Evolutionary conservation across 169 alveolate genomes (phyloP), one percentile per base, ranked within the genome.

Genomic region (Cryptosporidium parvum): DNA sequence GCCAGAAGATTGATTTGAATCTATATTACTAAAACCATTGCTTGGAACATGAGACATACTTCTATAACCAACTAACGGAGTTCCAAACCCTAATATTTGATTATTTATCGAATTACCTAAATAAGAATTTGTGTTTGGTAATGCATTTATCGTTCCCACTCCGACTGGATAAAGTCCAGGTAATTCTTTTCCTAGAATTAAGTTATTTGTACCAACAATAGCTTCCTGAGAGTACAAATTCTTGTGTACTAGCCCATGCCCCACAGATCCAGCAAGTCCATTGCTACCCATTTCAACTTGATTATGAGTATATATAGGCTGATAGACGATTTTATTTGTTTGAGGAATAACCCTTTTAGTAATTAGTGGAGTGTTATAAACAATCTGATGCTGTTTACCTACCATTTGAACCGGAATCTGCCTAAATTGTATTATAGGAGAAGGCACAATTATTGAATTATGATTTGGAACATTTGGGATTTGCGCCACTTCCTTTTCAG

Each of bases 21-120:
- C 52, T 48, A 53, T 59, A 9, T 18, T 31, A 21, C 37, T 51
- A 9, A 73, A n/a, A n/a, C 21, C 29, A 21, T 73, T 58, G 37
- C n/a, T 73, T 59, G 86, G 86, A 9, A 73, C 86, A 42, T 73
- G 86, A 52, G 86, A 73, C 85, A 80, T 44, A 39, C 75, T 65
- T 39, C 89, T 80, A 44, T 62, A 80, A 12, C 61, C 56, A 61
- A 51, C 70, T 9, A 80, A 26, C 0, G 89, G 89, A 39, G 89
- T 80, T 21, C 75, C 80, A 44, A 65, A 80, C 59, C 75, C 80
- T 26, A 80, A 9, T 42, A 59, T 53, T 33, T 73, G 70, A 18
- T n/a, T 21, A 16, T 72, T 51, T 5, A 53, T 6, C 6, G 70
- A n/a, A 53, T 72, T 31, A 29, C 42, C 35, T 39, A 21, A 29